Evolutionary conservation across 176 grass and related monocot species (phyloP).

Genomic region (Oryza punctata): DNA sequence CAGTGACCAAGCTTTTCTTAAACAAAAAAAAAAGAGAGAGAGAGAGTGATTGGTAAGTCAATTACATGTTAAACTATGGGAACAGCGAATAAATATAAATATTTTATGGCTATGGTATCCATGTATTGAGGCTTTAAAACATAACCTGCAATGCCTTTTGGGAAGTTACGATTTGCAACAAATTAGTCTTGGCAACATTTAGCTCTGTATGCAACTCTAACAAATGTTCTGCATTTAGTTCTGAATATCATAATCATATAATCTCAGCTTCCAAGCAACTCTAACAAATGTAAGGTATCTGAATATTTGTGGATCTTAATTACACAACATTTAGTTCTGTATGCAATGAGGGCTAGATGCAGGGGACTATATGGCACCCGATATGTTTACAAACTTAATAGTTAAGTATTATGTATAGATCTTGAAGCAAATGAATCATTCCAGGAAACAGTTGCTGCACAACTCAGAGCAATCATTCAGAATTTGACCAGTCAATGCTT

Average conservation of each 20-base stretch:
- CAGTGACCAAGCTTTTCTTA: not conserved
- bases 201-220: no score
- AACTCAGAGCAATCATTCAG: conserved; percentile 30
- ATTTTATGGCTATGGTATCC: conserved; percentile 20
- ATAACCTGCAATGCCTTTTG: not conserved
- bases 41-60: not conserved
- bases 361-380: not conserved
- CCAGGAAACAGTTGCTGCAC: conserved; percentile 33
- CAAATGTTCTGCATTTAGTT: no score
- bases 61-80: conserved; percentile 1
- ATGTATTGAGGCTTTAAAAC: not conserved
- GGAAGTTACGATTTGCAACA: conserved; percentile 6
- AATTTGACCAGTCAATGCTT: conserved; percentile 63
- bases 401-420: conserved; percentile 9
- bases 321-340: conserved; percentile 1
- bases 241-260: conserved; percentile 16
- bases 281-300: not conserved
- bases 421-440: conserved; percentile 7
- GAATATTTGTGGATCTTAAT: conserved; percentile 13
- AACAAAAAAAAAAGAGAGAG: no score
- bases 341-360: not conserved
- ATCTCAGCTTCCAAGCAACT: not conserved
- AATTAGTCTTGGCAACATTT: conserved; percentile 2
- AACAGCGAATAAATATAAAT: not conserved
- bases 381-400: not conserved